phyloP scores from a whole-genome alignment of 208 protist species.

The Trypanosoma cruzi region DNA sequence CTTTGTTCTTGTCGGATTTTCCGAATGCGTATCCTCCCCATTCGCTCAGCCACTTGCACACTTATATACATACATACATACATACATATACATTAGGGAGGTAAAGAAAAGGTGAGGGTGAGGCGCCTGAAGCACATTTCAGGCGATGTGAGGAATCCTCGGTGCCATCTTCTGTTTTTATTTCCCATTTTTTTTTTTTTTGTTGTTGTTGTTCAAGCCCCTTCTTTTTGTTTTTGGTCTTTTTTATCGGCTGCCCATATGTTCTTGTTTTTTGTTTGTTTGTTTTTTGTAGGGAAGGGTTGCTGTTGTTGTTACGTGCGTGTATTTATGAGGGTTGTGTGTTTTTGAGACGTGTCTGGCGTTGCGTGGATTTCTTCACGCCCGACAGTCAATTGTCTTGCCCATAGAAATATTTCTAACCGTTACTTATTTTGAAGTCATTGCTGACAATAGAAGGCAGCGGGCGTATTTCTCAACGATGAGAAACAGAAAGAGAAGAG shows the following conservation, averaged over 20 bases:
- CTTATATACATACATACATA: no score
- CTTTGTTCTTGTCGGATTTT: neutral
- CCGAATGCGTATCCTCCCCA: neutral
- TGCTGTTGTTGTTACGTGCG: neutral
- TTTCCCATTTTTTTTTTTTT: neutral
- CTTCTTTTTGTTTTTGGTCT: neutral
- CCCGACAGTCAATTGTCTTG: neutral
- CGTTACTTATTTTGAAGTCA: neutral
- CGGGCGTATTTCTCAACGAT: neutral
- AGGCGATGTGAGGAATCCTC: neutral
- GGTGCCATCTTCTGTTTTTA: neutral
- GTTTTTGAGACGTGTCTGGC: conserved; percentile 1
- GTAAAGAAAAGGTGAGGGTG: neutral
- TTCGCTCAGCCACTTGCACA: neutral
- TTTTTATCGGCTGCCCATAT: neutral
- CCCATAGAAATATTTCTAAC: conserved; percentile 8
- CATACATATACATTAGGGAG: neutral
- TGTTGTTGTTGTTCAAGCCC: neutral
- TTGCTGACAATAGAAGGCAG: neutral
- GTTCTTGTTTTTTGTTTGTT: conserved; percentile 25
- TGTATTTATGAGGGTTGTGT: neutral
- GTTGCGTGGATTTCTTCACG: conserved; percentile 24
- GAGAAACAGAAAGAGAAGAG: neutral
- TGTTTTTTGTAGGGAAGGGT: neutral
- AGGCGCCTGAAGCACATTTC: neutral